Conservation (phyloP, 73 alveolate genomes). For the Blepharisma stoltei region DNA sequence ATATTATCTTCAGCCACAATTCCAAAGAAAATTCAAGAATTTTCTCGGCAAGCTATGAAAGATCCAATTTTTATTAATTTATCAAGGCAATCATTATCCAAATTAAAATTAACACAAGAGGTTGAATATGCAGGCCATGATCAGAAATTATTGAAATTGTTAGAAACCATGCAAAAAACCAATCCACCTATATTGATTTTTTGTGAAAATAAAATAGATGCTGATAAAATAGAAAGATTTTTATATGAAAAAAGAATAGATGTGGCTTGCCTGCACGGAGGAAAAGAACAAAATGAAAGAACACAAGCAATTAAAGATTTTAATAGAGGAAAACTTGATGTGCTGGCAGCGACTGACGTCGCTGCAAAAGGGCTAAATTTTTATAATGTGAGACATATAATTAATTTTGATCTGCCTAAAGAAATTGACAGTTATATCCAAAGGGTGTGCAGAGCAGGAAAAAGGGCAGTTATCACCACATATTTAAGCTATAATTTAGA, state of each 20-base stretch:
- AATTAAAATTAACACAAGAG: constrained; percentile 45
- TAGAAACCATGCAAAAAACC: constrained; percentile 56
- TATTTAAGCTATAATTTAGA: background rate
- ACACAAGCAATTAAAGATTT: constrained; percentile 59
- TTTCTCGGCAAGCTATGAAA: constrained; percentile 58
- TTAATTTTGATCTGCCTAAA: constrained; percentile 87
- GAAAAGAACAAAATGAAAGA: constrained; percentile 66
- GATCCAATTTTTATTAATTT: constrained; percentile 54
- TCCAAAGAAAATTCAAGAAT: constrained; percentile 75
- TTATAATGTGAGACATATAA: constrained; percentile 73
- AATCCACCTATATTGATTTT: constrained; percentile 66
- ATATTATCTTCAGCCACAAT: constrained; percentile 78
- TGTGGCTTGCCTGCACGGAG: constrained; percentile 54
- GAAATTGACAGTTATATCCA: constrained; percentile 60
- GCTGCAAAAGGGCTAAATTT: constrained; percentile 86
- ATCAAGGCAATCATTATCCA: constrained; percentile 49
- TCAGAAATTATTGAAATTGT: constrained; percentile 50
- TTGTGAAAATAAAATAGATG: constrained; percentile 56
- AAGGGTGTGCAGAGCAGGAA: constrained; percentile 57
- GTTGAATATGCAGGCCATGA: constrained; percentile 48
- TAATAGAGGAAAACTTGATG: constrained; percentile 63
- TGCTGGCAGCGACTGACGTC: constrained; percentile 85
- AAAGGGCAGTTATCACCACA: constrained; percentile 26
- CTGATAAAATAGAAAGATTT: constrained; percentile 47
- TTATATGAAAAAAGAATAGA: constrained; percentile 42